Evolutionary conservation across 106 monocot genomes (phyloP).

Genomic region (Platanthera guangdongensis): DNA sequence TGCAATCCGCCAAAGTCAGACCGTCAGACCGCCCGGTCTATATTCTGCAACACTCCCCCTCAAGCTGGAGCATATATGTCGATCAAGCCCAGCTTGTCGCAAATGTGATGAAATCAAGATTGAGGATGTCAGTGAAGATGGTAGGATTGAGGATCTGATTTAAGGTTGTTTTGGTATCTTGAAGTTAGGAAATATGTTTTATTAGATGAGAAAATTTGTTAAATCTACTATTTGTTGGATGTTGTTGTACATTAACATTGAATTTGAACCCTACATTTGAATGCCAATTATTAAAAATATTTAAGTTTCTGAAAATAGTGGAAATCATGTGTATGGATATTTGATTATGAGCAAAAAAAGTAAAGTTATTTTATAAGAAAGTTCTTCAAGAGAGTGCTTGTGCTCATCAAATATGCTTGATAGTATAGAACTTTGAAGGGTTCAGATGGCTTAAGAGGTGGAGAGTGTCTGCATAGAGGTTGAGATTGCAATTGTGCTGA

Average conservation of each 20-base stretch:
- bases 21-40: too few species aligned
- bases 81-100: too few species aligned
- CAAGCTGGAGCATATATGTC: too few species aligned
- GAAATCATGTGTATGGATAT: not conserved
- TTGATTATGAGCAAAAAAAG: not conserved
- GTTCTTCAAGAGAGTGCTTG: not conserved
- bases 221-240: not conserved
- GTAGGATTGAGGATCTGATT: not conserved
- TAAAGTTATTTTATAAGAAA: not conserved
- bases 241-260: not conserved
- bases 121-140: not conserved
- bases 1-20: too few species aligned
- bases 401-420: not conserved
- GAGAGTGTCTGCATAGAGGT: not conserved
- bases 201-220: too few species aligned
- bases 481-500: not conserved
- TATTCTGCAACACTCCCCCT: too few species aligned
- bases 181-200: too few species aligned
- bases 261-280: not conserved
- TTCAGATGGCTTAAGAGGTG: not conserved
- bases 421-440: not conserved
- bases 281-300: not conserved
- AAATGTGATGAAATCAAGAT: too few species aligned
- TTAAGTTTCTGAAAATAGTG: not conserved
- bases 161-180: not conserved